Base-by-base conservation (phyloP, 225 moss, liverwort and hornwort genomes). In the Physcomitrium patens region DNA sequence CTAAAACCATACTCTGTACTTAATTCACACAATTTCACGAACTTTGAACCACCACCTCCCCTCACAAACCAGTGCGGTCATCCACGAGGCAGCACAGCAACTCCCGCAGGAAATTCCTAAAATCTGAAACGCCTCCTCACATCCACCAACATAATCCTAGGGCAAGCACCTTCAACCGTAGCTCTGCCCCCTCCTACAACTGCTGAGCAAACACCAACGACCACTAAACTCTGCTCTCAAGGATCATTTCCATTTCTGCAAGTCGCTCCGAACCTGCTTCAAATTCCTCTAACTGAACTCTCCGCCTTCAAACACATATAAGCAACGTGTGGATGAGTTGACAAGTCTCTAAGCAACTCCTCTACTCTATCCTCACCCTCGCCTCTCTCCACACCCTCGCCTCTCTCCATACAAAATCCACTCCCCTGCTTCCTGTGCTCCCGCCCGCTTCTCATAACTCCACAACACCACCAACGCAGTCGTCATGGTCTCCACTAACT, bases 401-500 rank as follows among this genome's bases (percentile, higher is more conserved):
- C 82, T n/a, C n/a, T n/a, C 31, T 4, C 31, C 31, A 37, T 37
- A 37, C 31, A 37, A 37, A 37, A 37, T 4, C 31, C 31, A 37
- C 31, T 9, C 8, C 31, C 51, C 14, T 4, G 31, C 31, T 37
- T 22, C 57, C 45, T 57, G 46, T 26, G 48, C 65, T 15, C 12
- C 5, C 20, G n/a, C 15, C 15, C 13, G 13, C 22, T 44, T 13
- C 18, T 50, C 14, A 48, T 0, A 67, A 44, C 57, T 77, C 61
- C 71, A 53, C 75, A 60, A 46, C 53, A n/a, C 15, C 67, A 65
- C 26, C 3, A 37, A 47, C 63, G 42, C 42, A 73, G 52, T 11
- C 51, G 45, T 54, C 67, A 72, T 3, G 53, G 70, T 74, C 73
- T 50, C 63, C 68, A 58, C 51, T 22, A 72, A 58, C 26, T 18